These are phyloP conservation scores for Sordariomycetes sp. DNA, from an alignment of 2,329 filamentous ascomycete species.

Conservation along the genomic window DNA sequence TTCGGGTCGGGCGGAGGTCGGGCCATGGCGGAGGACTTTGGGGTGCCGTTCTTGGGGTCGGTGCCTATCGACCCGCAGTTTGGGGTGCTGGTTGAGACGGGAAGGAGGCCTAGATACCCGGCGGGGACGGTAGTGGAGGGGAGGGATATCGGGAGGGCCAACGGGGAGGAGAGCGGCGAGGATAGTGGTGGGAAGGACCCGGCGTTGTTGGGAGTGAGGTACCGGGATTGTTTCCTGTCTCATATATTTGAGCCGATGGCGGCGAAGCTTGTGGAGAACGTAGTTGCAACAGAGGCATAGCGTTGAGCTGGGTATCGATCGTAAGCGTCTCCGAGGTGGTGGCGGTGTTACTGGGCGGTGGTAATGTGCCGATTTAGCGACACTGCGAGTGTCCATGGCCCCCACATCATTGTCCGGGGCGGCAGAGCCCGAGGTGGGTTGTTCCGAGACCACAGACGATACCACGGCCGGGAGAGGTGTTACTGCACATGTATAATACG, in stretches of 20 bases:
- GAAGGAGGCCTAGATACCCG: conserved; percentile 50
- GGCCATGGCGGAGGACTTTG: conserved; percentile 78
- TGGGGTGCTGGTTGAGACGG: conserved; percentile 72
- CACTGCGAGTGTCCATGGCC: too few species aligned
- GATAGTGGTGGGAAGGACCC: conserved; percentile 4
- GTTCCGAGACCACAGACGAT: too few species aligned
- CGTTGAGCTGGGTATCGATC: not conserved
- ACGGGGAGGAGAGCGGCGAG: conserved; percentile 8
- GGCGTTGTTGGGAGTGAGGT: conserved; percentile 51
- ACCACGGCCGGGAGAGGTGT: too few species aligned
- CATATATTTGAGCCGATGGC: conserved; percentile 57
- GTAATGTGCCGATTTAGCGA: too few species aligned
- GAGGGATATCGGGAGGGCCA: conserved; percentile 27
- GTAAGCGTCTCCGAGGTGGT: too few species aligned
- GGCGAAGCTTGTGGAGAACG: conserved; percentile 19
- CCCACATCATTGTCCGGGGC: too few species aligned
- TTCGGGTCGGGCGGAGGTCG: conserved; percentile 86
- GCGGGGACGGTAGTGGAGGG: conserved; percentile 51
- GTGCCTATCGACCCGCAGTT: conserved; percentile 93
- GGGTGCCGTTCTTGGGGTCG: conserved; percentile 69
- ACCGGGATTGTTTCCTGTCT: conserved; percentile 55
- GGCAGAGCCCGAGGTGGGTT: too few species aligned
- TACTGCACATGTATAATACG: too few species aligned
- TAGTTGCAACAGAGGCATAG: conserved; percentile 3
- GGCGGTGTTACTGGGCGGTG: too few species aligned